Percentiles rank a stretch among this genome's conserved stretches.
Conservation (phyloP, 1,284 basidiomycete species). For the Agaricales sp. region DNA sequence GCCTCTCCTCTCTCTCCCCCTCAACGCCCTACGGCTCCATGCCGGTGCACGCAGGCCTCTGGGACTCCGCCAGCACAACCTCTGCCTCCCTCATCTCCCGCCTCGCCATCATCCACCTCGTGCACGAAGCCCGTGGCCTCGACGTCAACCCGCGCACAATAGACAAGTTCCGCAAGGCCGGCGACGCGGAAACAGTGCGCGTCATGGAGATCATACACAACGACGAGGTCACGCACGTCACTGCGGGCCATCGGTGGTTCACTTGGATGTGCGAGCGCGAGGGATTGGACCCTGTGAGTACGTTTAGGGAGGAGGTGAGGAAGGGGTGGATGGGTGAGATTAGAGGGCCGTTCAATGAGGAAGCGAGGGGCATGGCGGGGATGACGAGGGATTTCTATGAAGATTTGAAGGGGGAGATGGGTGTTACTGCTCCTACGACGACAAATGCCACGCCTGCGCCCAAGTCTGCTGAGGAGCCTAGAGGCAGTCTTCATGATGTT, state of each 20-base stretch:
- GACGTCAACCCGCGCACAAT: conserved; percentile 86
- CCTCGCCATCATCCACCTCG: conserved; percentile 83
- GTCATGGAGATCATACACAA: conserved; percentile 72
- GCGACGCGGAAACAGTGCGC: conserved; percentile 62
- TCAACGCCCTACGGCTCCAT: conserved; percentile 69
- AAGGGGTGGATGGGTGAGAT: conserved; percentile 71
- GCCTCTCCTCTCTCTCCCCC: conserved; percentile 53
- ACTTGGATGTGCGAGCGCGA: conserved; percentile 65
- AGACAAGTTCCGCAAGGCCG: conserved; percentile 60
- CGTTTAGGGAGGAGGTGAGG: conserved; percentile 70
- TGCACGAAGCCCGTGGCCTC: conserved; percentile 81
- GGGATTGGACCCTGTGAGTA: conserved; percentile 55
- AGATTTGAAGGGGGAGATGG: conserved; percentile 57
- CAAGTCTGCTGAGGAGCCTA: not conserved
- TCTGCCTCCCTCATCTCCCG: conserved; percentile 63
- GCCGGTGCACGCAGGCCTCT: conserved; percentile 69
- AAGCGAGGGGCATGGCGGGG: conserved; percentile 68
- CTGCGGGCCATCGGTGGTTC: conserved; percentile 80
- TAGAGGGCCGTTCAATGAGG: conserved; percentile 79
- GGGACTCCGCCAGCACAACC: conserved; percentile 75
- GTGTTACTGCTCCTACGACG: not conserved
- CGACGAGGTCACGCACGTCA: conserved; percentile 81
- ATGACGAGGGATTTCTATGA: conserved; percentile 66
- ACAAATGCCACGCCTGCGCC: not conserved
- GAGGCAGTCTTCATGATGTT: not conserved